Base-by-base conservation (phyloP, 305 asterid genomes). In the Fraxinus xanthoxyloides region DNA sequence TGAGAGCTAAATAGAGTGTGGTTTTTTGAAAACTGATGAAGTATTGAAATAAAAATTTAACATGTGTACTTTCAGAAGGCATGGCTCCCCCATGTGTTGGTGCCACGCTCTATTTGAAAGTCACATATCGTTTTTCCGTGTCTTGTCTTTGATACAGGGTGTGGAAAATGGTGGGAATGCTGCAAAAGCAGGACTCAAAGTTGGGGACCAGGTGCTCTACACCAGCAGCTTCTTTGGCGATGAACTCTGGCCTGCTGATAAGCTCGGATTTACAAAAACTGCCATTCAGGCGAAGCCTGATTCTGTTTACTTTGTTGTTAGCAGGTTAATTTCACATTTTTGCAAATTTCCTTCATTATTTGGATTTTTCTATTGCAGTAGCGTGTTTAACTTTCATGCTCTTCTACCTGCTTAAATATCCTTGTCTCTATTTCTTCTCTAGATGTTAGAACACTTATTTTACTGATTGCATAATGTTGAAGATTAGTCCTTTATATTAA, bases 191-290 rank as follows among this genome's bases (percentile, higher is more conserved):
- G 99, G 99, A 67, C 97, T 95, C 2, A 95, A 93, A 86, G 92
- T 85, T 12, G 98, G 97, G 75, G 99, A 95, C 73, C 99, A 94
- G 76, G 98, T 95, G 15, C 79, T 92, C 21, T 95, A 95, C 93
- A 95, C 99, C 4, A 95, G 99, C 90, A 95, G 99, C 89, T 94
- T 95, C 92, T 95, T 95, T 56, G 99, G 98, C 13, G 97, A 95
- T 84, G 99, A 95, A 85, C 93, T 95, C 23, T 95, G 99, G 98
- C 98, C 99, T 76, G 98, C 99, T 30, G 98, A 95, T 85, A 95
- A 95, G 90, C 97, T 95, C 13, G 98, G 99, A 17, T 95, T 92
- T 82, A 93, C 99, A 0, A 95, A 95, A 90, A 95, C 99, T 0
- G 98, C 98, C 63, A 91, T 95, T 77, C 97, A 95, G 87, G 99